Evolutionary conservation across 495 filamentous ascomycete species (phyloP), one percentile per base, ranked within the genome.

Genomic region (Extremus antarcticus): DNA sequence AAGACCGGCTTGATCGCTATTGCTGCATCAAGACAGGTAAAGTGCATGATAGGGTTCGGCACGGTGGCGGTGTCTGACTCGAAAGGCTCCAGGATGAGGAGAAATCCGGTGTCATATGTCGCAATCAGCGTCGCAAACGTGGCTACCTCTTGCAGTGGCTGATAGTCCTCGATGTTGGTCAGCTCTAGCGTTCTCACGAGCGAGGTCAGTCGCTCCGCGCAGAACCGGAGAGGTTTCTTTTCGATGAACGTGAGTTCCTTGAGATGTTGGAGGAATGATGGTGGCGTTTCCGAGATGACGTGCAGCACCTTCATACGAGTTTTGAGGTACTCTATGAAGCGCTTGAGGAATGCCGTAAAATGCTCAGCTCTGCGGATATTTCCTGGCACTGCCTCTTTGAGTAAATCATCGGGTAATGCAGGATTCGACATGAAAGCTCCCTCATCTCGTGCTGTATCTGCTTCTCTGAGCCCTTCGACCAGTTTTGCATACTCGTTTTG

Each of bases 1-100:
- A 97, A 94, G 9, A 99, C 90, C 1, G 94, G 94, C 63, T 90
- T 95, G 68, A 99, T 97, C 46, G 94, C 94, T 56, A 99, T 99
- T 3, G 94, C 92, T 16, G 94, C 94, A 73, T 99, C 94, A 22
- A 99, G 76, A 61, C 94, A 99, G 10, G 90, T 90, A 65, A 97
- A 95, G 65, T 99, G 94, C 1, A 99, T 74, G 22, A 96, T 80
- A 0, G 94, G 94, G 57, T 99, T 99, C 1, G 92, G 90, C 0
- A 97, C 90, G 47, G 90, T 94, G 29, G 94, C 90, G 20, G 87
- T 87, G 62, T 96, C 94, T 0, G 90, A 91, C 71, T 99, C 94
- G 62, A 84, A 99, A 1, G 94, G 94, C 60, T 99, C 92, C 32
- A 97, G 77, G 43, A 99, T 99, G 24, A 99, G 77, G 3, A 94